Percentiles rank a stretch among this genome's conserved stretches.
Evolutionary conservation across 2,329 filamentous ascomycete species (phyloP).

Genomic region (Ceratocystis albifundus): DNA sequence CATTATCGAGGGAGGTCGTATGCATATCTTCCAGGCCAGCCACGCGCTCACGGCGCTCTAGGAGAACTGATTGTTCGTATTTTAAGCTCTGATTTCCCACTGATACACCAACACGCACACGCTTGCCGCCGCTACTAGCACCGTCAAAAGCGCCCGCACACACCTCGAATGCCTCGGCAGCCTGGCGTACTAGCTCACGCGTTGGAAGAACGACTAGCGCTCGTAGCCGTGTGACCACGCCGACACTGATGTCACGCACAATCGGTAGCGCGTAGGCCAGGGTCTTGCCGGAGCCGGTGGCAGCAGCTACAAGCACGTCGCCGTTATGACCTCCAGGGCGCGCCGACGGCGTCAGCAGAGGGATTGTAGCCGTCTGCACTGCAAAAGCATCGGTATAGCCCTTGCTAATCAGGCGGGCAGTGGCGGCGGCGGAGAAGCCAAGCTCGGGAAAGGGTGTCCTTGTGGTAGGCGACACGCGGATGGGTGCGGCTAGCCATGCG

Average conservation of each 20-base stretch:
- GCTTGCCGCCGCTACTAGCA: slow-evolving; percentile 39
- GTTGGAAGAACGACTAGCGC: slow-evolving; percentile 84
- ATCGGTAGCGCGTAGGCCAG: slow-evolving; percentile 83
- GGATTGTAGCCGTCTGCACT: slow-evolving; percentile 48
- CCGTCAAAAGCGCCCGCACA: slow-evolving; percentile 53
- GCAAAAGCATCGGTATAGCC: slow-evolving; percentile 34
- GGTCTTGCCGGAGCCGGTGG: slow-evolving; percentile 93
- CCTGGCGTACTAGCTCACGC: slow-evolving; percentile 79
- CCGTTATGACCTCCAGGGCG: slow-evolving; percentile 44
- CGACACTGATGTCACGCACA: slow-evolving; percentile 59
- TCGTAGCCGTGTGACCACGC: slow-evolving; percentile 53
- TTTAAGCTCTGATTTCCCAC: slow-evolving; percentile 69
- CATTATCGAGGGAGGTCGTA: slow-evolving; percentile 24
- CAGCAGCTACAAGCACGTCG: slow-evolving; percentile 81
- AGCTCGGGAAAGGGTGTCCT: slow-evolving; percentile 51
- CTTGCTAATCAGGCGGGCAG: slow-evolving; percentile 54
- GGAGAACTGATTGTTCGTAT: slow-evolving; percentile 43
- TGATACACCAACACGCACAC: slow-evolving; percentile 67
- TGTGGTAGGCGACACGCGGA: slow-evolving; percentile 52
- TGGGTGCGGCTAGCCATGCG: slow-evolving; percentile 64
- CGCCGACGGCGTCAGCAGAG: slow-evolving; percentile 59
- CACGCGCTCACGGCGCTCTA: slow-evolving; percentile 44
- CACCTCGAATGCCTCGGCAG: slow-evolving; percentile 62
- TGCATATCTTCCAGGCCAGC: background rate
- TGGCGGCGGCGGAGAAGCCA: slow-evolving; percentile 48